phyloP scores from a whole-genome alignment of 2,329 filamentous ascomycete species.

The Xylariaceae sp. region DNA sequence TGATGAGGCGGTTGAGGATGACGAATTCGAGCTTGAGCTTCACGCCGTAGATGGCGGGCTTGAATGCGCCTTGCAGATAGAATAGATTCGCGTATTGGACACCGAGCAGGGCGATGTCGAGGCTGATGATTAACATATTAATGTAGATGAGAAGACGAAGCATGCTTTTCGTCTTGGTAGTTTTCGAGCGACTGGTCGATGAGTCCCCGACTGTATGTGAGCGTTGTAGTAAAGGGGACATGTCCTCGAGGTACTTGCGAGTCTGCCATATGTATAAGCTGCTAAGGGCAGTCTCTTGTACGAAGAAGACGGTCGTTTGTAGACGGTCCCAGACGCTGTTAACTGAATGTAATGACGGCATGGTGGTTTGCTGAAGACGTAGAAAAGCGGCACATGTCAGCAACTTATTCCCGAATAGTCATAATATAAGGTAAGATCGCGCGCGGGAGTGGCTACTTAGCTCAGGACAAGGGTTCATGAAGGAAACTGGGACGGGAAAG shows the following conservation, averaged over 20 bases:
- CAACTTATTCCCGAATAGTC: background rate
- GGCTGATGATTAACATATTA: conserved; percentile 36
- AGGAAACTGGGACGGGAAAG: background rate
- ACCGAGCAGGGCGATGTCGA: conserved; percentile 36
- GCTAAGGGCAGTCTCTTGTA: conserved; percentile 30
- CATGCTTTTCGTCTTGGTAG: conserved; percentile 18
- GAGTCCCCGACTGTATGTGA: conserved; percentile 9
- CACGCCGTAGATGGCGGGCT: conserved; percentile 33
- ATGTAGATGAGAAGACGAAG: conserved; percentile 34
- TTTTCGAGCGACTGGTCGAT: conserved; percentile 11
- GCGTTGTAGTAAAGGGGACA: conserved; percentile 11
- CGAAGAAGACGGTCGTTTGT: conserved; percentile 32
- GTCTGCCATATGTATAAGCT: conserved; percentile 32
- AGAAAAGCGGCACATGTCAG: conserved; percentile 2
- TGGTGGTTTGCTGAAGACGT: conserved; percentile 26
- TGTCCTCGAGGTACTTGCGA: conserved; percentile 20
- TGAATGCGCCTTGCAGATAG: conserved; percentile 34
- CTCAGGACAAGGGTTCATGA: background rate
- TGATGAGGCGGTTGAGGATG: conserved; percentile 32
- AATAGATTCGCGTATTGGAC: conserved; percentile 36
- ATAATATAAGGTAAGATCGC: background rate
- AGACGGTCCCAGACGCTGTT: conserved; percentile 31
- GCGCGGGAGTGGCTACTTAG: background rate
- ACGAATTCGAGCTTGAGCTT: conserved; percentile 35
- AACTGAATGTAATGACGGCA: conserved; percentile 22